Evolutionary conservation across 2,329 filamentous ascomycete genomes (phyloP).

Genomic region (Colletotrichum orchidophilum): DNA sequence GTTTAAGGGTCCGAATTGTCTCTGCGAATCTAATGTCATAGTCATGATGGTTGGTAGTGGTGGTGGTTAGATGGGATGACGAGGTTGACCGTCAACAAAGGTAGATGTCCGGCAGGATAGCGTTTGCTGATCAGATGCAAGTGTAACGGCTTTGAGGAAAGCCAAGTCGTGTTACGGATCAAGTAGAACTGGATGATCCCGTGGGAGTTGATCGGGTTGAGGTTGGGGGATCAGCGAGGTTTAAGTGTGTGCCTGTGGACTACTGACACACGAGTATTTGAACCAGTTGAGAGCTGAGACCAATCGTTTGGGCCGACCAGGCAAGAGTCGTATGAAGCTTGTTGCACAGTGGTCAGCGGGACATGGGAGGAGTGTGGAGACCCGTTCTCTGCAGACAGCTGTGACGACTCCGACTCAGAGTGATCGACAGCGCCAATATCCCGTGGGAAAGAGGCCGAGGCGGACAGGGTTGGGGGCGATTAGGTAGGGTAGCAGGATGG

Average conservation of each 20-base stretch:
- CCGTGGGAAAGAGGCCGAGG: conserved; percentile 57
- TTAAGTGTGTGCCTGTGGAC: conserved; percentile 36
- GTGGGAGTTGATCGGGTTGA: conserved; percentile 35
- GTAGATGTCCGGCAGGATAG: conserved; percentile 37
- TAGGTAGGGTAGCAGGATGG: conserved; percentile 51
- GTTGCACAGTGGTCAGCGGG: conserved; percentile 53
- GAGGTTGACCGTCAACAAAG: conserved; percentile 35
- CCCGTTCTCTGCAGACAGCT: conserved; percentile 46
- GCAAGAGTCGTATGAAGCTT: conserved; percentile 52
- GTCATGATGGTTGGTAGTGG: conserved; percentile 72
- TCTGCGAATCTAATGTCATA: conserved; percentile 93
- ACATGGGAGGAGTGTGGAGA: conserved; percentile 47
- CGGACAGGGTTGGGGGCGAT: conserved; percentile 54
- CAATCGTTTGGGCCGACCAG: conserved; percentile 49
- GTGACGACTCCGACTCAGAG: conserved; percentile 62
- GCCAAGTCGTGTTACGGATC: conserved; percentile 54
- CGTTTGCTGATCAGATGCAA: conserved; percentile 63
- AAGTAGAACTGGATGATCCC: conserved; percentile 46
- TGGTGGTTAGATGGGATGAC: conserved; percentile 29
- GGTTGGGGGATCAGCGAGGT: conserved; percentile 67
- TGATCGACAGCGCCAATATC: conserved; percentile 65
- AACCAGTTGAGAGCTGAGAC: conserved; percentile 46
- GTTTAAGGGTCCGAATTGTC: conserved; percentile 76
- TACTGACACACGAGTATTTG: conserved; percentile 35
- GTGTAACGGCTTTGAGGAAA: conserved; percentile 52